A percentile compares a stretch with the other conserved stretches of the same genome.
phyloP scores from a whole-genome alignment of 2,329 filamentous ascomycete species.

The Chrysosporium queenslandicum region DNA sequence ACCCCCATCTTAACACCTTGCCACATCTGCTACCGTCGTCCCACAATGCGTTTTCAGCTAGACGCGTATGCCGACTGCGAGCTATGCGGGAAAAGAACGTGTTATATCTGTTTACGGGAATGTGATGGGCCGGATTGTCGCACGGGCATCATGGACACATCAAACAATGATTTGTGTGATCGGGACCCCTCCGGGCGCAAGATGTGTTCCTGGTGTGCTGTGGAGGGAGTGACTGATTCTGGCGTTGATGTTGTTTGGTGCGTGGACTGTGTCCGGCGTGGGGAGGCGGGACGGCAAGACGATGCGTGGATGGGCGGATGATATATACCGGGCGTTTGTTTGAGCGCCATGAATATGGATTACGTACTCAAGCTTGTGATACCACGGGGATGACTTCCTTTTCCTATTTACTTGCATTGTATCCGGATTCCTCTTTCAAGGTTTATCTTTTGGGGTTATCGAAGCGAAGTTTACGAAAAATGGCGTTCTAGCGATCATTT shows the following conservation, averaged over 20 bases:
- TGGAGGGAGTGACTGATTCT: slow-evolving; percentile 31
- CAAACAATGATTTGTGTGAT: not conserved
- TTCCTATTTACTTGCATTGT: not conserved
- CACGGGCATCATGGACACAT: slow-evolving; percentile 9
- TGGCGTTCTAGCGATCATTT: not conserved
- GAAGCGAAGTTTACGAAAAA: not conserved
- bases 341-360: no score
- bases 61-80: slow-evolving; percentile 37
- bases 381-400: not conserved
- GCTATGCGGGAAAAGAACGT: slow-evolving; percentile 31
- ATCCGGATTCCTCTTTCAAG: not conserved
- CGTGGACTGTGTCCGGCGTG: slow-evolving; percentile 28
- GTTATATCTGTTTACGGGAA: slow-evolving; percentile 35
- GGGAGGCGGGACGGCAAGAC: slow-evolving; percentile 1
- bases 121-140: slow-evolving; percentile 29
- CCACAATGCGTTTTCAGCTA: slow-evolving; percentile 32
- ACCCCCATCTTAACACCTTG: slow-evolving; percentile 27
- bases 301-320: slow-evolving; percentile 10
- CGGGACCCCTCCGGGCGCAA: slow-evolving; percentile 20
- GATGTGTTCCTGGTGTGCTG: slow-evolving; percentile 33
- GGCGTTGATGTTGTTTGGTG: slow-evolving; percentile 32
- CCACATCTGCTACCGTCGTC: slow-evolving; percentile 35
- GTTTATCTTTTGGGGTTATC: not conserved
- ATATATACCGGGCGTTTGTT: not conserved
- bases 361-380: not conserved